phyloP scores from a whole-genome alignment of 495 filamentous ascomycete genomes.

The Stereocaulon alpinum region DNA sequence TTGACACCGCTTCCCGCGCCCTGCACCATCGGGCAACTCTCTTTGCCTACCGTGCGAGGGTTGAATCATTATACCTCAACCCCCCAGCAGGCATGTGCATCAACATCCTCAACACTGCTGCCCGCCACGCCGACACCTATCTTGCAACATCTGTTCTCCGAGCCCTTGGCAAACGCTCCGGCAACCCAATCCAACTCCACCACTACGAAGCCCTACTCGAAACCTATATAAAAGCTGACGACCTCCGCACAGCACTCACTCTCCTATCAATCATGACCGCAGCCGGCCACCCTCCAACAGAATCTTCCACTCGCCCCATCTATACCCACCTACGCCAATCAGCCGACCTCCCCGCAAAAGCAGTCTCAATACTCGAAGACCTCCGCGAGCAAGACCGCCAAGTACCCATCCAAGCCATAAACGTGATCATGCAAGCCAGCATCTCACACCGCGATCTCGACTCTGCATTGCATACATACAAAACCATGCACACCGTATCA shows the following conservation, averaged over 20 bases:
- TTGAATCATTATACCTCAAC: conserved; percentile 48
- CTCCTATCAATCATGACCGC: conserved; percentile 42
- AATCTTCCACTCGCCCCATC: conserved; percentile 50
- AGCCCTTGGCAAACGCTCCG: conserved; percentile 38
- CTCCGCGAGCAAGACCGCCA: conserved; percentile 36
- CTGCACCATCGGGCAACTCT: conserved; percentile 44
- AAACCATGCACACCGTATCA: conserved; percentile 54
- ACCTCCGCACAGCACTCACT: conserved; percentile 30
- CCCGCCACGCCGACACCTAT: conserved; percentile 50
- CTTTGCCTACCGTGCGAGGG: conserved; percentile 52
- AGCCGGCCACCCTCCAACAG: conserved; percentile 41
- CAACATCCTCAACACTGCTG: conserved; percentile 58
- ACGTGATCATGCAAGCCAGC: conserved; percentile 51
- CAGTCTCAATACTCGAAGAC: conserved; percentile 44
- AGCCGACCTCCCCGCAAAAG: conserved; percentile 27
- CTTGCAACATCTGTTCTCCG: conserved; percentile 58
- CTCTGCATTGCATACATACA: conserved; percentile 57
- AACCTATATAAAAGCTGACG: conserved; percentile 47
- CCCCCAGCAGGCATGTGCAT: conserved; percentile 55
- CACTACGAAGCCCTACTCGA: conserved; percentile 73
- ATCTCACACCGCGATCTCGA: conserved; percentile 31
- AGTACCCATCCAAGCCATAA: conserved; percentile 48
- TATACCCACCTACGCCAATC: conserved; percentile 33
- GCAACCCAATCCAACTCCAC: conserved; percentile 39
- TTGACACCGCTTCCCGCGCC: conserved; percentile 53